Evolutionary conservation across 2,329 filamentous ascomycete species (phyloP), one percentile per base, ranked within the genome.

Genomic region (Colletotrichum abscissum): DNA sequence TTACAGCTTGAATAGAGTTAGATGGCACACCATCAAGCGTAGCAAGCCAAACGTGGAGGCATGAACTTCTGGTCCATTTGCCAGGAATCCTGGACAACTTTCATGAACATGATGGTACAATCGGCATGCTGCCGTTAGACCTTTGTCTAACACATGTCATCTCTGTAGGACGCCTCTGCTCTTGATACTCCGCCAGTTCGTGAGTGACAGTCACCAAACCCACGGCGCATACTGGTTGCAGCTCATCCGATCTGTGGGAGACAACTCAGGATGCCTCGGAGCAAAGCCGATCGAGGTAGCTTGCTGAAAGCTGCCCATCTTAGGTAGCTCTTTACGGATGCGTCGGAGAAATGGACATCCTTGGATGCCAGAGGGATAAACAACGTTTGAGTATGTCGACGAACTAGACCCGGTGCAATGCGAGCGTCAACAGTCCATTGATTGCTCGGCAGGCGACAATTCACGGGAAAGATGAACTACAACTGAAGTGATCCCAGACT

Each of bases 1-100:
- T 28, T 30, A 38, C 22, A n/a, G 56, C 22, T 14, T 26, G 16
- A 55, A 67, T 67, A 55, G 33, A 71, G 68, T 67, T 71, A 33
- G 14, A 14, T 28, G 57, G 64, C 64, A 72, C 69, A 63, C 58
- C 64, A 68, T 49, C 64, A 63, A 38, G 35, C 28, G 22, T 19
- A 35, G 49, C 22, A 38, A 52, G 24, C 26, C 33, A 26, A 16
- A 33, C 12, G 19, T 35, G 46, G 28, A 52, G 16, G 30, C 28
- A 26, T 55, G 67, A 73, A 42, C 55, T 49, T 70, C 63, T 46
- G n/a, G 16, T 42, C 28, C 42, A 35, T 1, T 16, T 12, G 24
- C 54, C 16, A 26, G 30, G 22, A 52, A 59, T 59, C 66, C 59
- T 42, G 46, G 65, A 11, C n/a, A 16, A n/a, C 11, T 24, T 16